Conservation (phyloP, 2,329 filamentous ascomycete species). For the Talaromyces sp. region DNA sequence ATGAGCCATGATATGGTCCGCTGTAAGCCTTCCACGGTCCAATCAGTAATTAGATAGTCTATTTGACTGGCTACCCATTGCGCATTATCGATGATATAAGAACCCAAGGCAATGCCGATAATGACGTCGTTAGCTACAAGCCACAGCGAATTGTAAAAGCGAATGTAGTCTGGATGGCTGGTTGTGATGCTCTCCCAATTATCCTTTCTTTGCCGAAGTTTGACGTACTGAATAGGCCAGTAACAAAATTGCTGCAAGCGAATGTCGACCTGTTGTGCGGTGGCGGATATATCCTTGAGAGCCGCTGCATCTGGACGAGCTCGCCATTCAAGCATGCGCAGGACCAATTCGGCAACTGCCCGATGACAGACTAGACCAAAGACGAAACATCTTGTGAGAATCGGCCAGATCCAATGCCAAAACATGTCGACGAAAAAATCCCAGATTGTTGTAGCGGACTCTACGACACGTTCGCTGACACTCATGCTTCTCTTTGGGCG, state of each 20-base stretch:
- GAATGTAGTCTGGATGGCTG: constrained; percentile 94
- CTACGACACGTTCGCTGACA: constrained; percentile 89
- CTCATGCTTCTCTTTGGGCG: constrained; percentile 80
- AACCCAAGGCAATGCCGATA: constrained; percentile 92
- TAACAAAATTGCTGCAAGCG: constrained; percentile 97
- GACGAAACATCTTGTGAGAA: constrained; percentile 70
- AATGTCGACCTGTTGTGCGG: constrained; percentile 95
- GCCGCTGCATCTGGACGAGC: constrained; percentile 73
- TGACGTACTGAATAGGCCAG: constrained; percentile 96
- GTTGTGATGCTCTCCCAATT: constrained; percentile 96
- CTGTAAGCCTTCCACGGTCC: constrained; percentile 83
- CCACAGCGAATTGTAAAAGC: constrained; percentile 98
- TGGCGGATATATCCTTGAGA: constrained; percentile 91
- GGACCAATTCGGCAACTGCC: constrained; percentile 71
- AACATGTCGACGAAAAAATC: constrained; percentile 70
- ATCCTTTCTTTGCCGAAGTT: constrained; percentile 78
- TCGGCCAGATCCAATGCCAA: constrained; percentile 71
- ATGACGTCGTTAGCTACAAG: constrained; percentile 98
- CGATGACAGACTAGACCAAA: constrained; percentile 74
- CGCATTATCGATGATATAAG: constrained; percentile 94
- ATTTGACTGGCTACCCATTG: constrained; percentile 77
- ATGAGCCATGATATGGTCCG: constrained; percentile 92
- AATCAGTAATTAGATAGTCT: constrained; percentile 68
- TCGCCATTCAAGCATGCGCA: constrained; percentile 81
- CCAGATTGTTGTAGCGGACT: constrained; percentile 83